Percentiles rank a stretch among this genome's conserved stretches.
These are phyloP conservation scores for Didymella pomorum DNA, from an alignment of 2,329 filamentous ascomycete genomes.

Conservation along the genomic window DNA sequence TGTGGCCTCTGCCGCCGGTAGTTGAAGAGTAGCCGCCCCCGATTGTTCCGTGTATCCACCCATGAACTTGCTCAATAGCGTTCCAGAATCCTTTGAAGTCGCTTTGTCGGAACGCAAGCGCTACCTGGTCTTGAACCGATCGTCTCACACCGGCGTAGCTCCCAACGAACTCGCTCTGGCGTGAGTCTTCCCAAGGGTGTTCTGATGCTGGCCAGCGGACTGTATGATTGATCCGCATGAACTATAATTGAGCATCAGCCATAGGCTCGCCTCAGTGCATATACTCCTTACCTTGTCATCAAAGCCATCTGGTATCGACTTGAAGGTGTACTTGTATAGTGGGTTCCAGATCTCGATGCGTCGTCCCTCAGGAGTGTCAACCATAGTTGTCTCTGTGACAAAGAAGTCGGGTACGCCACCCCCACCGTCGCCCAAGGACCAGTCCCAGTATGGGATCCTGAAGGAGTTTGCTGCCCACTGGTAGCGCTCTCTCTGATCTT, in stretches of 20 bases:
- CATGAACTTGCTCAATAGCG: constrained; percentile 35
- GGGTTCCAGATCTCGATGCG: constrained; percentile 37
- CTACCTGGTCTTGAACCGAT: constrained; percentile 26
- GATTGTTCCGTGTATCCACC: constrained; percentile 53
- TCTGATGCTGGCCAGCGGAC: constrained; percentile 44
- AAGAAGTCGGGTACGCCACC: constrained; percentile 40
- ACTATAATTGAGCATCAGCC: constrained; percentile 27
- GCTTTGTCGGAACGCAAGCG: constrained; percentile 14
- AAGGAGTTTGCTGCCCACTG: constrained; percentile 39
- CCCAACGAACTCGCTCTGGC: constrained; percentile 21
- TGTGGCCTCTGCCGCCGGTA: constrained; percentile 62
- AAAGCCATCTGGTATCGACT: constrained; percentile 37
- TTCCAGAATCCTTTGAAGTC: constrained; percentile 50
- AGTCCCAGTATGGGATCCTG: constrained; percentile 49
- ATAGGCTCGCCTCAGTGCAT: too few relatives aligned
- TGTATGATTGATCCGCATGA: constrained; percentile 33
- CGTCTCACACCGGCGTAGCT: constrained; percentile 18
- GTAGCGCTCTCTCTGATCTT: constrained; percentile 31
- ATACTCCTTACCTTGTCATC: constrained; percentile 27
- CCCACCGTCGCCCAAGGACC: constrained; percentile 34
- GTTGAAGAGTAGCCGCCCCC: constrained; percentile 46
- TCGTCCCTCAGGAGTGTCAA: constrained; percentile 30
- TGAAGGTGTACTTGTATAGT: constrained; percentile 41
- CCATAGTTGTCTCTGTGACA: constrained; percentile 23
- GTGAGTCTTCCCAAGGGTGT: constrained; percentile 29